A percentile compares a stretch with the other conserved stretches of the same genome.
These are phyloP conservation scores for Seiridium unicorne DNA, from an alignment of 2,329 filamentous ascomycete species.

Conservation along the genomic window DNA sequence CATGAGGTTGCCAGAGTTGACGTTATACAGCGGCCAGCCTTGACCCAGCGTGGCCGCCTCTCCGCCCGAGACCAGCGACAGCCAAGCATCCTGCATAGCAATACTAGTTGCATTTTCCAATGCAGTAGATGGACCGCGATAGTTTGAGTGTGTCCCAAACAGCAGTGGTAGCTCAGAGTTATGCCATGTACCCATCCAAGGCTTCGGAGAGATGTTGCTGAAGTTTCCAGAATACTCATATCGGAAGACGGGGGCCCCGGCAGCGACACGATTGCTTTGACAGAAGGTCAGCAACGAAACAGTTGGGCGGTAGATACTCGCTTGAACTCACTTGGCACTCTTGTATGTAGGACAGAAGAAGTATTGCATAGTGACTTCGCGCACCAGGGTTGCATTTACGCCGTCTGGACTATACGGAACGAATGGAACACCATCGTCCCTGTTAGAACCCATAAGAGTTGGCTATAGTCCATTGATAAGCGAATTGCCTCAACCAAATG, in stretches of 20 bases:
- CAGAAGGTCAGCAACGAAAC: not conserved
- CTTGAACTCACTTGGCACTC: slow-evolving; percentile 8
- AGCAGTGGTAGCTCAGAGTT: slow-evolving; percentile 10
- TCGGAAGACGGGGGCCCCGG: slow-evolving; percentile 30
- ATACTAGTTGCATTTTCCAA: slow-evolving; percentile 8
- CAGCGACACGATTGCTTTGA: slow-evolving; percentile 21
- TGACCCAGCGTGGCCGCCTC: not conserved
- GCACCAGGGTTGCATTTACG: slow-evolving; percentile 13
- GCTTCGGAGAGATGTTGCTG: slow-evolving; percentile 10
- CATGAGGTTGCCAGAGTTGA: not conserved
- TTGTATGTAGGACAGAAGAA: slow-evolving; percentile 22
- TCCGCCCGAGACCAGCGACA: slow-evolving; percentile 7
- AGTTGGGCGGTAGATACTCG: not conserved
- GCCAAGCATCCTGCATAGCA: slow-evolving; percentile 11
- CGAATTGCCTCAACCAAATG: not conserved
- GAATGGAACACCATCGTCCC: slow-evolving; percentile 20
- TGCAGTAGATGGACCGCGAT: slow-evolving; percentile 7
- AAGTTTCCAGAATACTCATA: slow-evolving; percentile 35
- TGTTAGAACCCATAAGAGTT: slow-evolving; percentile 20
- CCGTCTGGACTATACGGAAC: slow-evolving; percentile 12
- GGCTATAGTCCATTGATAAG: slow-evolving; percentile 11
- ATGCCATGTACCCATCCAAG: slow-evolving; percentile 11
- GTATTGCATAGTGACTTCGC: slow-evolving; percentile 7
- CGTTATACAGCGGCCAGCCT: slow-evolving; percentile 7
- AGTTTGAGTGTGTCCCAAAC: slow-evolving; percentile 9